phyloP scores from a whole-genome alignment of 768 basidiomycete species.

The Leccinum rimulosum region DNA sequence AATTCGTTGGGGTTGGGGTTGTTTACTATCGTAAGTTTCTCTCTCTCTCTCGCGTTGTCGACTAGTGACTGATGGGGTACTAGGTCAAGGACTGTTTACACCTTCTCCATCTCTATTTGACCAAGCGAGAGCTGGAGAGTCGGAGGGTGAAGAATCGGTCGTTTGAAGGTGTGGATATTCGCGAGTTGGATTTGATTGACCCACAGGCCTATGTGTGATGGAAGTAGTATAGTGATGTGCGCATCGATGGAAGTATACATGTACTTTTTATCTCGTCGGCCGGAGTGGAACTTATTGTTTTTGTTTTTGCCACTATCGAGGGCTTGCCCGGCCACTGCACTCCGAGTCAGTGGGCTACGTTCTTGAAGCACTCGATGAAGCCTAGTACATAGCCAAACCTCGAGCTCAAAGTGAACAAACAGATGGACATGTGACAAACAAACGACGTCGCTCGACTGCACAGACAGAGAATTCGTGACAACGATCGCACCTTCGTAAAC shows the following conservation, averaged over 20 bases:
- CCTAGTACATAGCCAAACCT: background rate
- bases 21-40: slow-evolving; percentile 55
- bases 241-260: too few relatives aligned
- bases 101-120: slow-evolving; percentile 64
- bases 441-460: too few relatives aligned
- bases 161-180: slow-evolving; percentile 69
- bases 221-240: background rate
- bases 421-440: background rate
- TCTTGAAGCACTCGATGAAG: too few relatives aligned
- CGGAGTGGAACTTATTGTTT: background rate
- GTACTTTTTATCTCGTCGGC: background rate
- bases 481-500: too few relatives aligned
- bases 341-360: too few relatives aligned
- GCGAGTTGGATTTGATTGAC: slow-evolving; percentile 63
- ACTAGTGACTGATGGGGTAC: background rate
- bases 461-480: too few relatives aligned
- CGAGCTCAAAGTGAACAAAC: background rate
- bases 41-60: too few relatives aligned
- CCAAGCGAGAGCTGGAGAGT: slow-evolving; percentile 69
- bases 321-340: too few relatives aligned
- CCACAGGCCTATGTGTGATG: slow-evolving; percentile 18
- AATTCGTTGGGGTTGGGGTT: slow-evolving; percentile 67
- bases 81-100: slow-evolving; percentile 69
- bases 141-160: slow-evolving; percentile 66
- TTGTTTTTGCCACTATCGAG: background rate